Percentiles rank a stretch among this genome's conserved stretches.
Evolutionary conservation across 2,329 filamentous ascomycete species (phyloP).

Genomic region (Ciborinia camelliae): DNA sequence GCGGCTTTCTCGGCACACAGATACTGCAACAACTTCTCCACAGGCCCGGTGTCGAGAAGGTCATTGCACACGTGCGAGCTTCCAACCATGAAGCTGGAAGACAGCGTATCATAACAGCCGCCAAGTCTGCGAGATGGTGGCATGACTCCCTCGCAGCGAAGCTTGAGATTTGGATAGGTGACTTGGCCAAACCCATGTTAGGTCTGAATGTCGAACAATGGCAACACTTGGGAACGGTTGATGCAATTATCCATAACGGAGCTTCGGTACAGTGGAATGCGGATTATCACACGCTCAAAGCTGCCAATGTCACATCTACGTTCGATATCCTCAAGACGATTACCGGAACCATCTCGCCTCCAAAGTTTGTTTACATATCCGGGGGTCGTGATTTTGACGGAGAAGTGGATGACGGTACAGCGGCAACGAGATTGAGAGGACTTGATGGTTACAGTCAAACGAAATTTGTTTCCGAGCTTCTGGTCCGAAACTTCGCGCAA

Average conservation of each 20-base stretch:
- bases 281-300: conserved; percentile 53
- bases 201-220: conserved; percentile 66
- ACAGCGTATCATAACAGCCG: conserved; percentile 2
- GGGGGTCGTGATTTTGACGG: conserved; percentile 5
- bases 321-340: conserved; percentile 22
- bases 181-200: conserved; percentile 70
- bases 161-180: conserved; percentile 46
- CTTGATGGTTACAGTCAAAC: conserved; percentile 79
- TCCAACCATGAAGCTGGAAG: not conserved
- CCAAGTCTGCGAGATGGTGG: conserved; percentile 15
- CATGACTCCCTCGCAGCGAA: conserved; percentile 2
- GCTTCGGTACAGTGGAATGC: conserved; percentile 76
- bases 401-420: not conserved
- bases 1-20: conserved; percentile 8
- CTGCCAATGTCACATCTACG: conserved; percentile 66
- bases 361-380: conserved; percentile 13
- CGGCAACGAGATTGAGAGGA: not conserved
- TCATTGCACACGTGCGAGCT: conserved; percentile 9
- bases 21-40: conserved; percentile 7
- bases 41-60: not conserved
- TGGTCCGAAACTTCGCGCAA: conserved; percentile 46
- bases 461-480: conserved; percentile 69
- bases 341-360: not conserved
- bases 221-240: conserved; percentile 57
- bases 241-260: conserved; percentile 77